Evolutionary conservation across 176 grass and related monocot genomes (phyloP).

Genomic region (barley (Hordeum vulgare)): DNA sequence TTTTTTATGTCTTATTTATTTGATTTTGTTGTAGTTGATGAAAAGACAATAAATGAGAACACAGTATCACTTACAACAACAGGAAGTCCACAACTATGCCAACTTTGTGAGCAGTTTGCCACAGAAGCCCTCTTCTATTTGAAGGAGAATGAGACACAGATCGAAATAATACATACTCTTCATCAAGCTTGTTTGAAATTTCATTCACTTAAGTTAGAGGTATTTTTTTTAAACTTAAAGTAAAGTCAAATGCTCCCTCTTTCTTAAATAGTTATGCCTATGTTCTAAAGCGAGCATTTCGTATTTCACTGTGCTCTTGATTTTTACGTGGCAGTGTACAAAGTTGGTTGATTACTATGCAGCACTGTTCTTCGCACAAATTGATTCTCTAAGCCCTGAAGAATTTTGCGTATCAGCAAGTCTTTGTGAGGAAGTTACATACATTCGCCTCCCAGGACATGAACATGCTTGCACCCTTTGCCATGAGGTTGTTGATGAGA

Average conservation of each 20-base stretch:
- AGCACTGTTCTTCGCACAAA: conserved; percentile 48
- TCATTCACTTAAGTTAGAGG: conserved; percentile 44
- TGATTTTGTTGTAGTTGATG: conserved; percentile 35
- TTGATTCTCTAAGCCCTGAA: conserved; percentile 60
- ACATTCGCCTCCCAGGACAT: conserved; percentile 26
- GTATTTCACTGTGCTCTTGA: not conserved
- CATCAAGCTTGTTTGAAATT: conserved; percentile 55
- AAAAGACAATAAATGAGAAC: conserved; percentile 13
- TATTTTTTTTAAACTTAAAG: conserved; percentile 13
- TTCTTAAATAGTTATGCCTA: not conserved
- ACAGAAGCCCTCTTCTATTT: conserved; percentile 52
- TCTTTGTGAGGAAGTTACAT: conserved; percentile 34
- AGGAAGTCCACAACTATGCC: conserved; percentile 42
- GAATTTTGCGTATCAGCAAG: conserved; percentile 56
- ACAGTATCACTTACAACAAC: conserved; percentile 12
- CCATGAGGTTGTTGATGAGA: conserved; percentile 46
- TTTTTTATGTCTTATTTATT: not conserved
- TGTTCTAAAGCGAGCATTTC: not conserved
- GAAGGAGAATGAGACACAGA: conserved; percentile 60
- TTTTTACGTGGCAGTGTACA: conserved; percentile 47
- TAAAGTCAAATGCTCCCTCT: not conserved
- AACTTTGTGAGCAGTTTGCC: conserved; percentile 59
- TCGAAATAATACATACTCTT: conserved; percentile 48
- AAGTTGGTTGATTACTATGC: conserved; percentile 67
- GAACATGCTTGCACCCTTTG: conserved; percentile 60